phyloP scores from a whole-genome alignment of 2,329 filamentous ascomycete genomes.

The Neocucurbitaria cava region DNA sequence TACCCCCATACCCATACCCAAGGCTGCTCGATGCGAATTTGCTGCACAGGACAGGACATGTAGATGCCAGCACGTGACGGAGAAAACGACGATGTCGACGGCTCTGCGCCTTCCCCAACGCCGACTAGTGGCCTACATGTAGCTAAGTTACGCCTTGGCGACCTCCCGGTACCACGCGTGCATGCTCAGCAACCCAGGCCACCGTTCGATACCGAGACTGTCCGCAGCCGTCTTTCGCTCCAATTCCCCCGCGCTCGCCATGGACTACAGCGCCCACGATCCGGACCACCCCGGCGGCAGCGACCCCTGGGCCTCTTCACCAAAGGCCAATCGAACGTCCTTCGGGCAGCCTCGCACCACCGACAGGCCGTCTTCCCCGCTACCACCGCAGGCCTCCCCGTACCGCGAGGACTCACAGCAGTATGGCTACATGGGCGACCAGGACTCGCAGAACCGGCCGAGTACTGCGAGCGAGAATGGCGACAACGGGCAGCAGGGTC shows the following conservation, averaged over 20 bases:
- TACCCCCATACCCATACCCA: slow-evolving; percentile 46
- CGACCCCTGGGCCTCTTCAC: slow-evolving; percentile 71
- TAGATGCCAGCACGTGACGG: slow-evolving; percentile 36
- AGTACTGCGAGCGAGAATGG: slow-evolving; percentile 40
- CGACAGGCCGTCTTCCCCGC: slow-evolving; percentile 50
- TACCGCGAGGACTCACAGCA: slow-evolving; percentile 45
- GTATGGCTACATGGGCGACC: slow-evolving; percentile 45
- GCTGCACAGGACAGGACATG: slow-evolving; percentile 9
- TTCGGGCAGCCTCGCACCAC: slow-evolving; percentile 55
- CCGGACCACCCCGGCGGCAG: slow-evolving; percentile 63
- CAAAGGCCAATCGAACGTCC: slow-evolving; percentile 57
- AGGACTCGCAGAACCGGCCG: slow-evolving; percentile 34
- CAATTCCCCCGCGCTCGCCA: slow-evolving; percentile 47
- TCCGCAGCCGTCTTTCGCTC: slow-evolving; percentile 23
- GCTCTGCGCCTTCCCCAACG: slow-evolving; percentile 37
- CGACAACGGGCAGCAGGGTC: slow-evolving; percentile 40
- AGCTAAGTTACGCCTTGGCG: slow-evolving; percentile 21
- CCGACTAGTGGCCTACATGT: slow-evolving; percentile 29
- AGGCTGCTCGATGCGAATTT: slow-evolving; percentile 16
- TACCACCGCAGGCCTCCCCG: slow-evolving; percentile 49
- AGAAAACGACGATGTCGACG: slow-evolving; percentile 17
- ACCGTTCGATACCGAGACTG: slow-evolving; percentile 24
- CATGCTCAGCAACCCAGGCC: slow-evolving; percentile 27
- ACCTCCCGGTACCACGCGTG: slow-evolving; percentile 25
- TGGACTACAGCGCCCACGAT: slow-evolving; percentile 72